A percentile compares a stretch with the other conserved stretches of the same genome.
phyloP scores from a whole-genome alignment of 345 rosid species.

The Punica granatum region DNA sequence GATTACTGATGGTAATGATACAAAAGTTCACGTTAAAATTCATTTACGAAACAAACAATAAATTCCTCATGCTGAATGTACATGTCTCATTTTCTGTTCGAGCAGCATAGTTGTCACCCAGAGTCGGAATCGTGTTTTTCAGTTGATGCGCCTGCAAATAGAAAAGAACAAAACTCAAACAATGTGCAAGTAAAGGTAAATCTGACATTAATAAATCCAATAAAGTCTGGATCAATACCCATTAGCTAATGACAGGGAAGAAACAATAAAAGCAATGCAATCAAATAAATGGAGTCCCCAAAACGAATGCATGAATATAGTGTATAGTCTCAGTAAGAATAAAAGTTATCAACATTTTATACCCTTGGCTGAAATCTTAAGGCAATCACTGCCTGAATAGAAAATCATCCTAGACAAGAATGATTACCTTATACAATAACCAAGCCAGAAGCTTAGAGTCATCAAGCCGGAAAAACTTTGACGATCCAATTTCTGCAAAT shows the following conservation, averaged over 20 bases:
- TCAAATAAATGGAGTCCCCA: background rate
- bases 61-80: constrained; percentile 14
- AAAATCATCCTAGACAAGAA: constrained; percentile 8
- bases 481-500: constrained; percentile 63
- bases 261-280: background rate
- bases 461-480: constrained; percentile 73
- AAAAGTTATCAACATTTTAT: background rate
- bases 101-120: constrained; percentile 78
- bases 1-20: background rate
- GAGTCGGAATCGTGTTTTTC: constrained; percentile 37
- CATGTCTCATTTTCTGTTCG: constrained; percentile 67
- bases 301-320: background rate
- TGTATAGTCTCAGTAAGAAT: background rate
- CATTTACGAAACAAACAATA: background rate
- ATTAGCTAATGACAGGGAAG: background rate
- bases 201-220: background rate
- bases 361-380: background rate
- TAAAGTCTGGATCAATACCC: background rate
- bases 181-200: background rate
- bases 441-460: constrained; percentile 73
- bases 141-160: constrained; percentile 49
- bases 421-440: constrained; percentile 64
- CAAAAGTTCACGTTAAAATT: background rate
- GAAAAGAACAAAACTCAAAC: background rate
- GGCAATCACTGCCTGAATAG: background rate